These are phyloP conservation scores for Medicago truncatula DNA, from an alignment of 306 rosid species.

Conservation along the genomic window DNA sequence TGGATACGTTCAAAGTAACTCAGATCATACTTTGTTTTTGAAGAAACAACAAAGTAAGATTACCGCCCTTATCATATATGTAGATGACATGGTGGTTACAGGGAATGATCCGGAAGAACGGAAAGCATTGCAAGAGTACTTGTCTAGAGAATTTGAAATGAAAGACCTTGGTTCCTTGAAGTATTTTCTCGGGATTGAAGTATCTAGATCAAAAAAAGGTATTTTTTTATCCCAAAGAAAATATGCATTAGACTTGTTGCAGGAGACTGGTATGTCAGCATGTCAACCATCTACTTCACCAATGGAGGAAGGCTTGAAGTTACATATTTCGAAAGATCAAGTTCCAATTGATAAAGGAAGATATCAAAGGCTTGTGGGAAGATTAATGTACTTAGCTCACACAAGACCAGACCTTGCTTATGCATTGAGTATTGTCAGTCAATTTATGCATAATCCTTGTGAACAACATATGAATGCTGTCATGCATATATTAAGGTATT, in stretches of 20 bases:
- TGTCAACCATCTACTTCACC: conserved; percentile 18
- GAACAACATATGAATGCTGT: no score
- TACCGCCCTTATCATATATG: not conserved
- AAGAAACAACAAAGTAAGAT: conserved; percentile 10
- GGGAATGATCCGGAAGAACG: no score
- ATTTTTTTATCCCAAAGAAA: conserved; percentile 1
- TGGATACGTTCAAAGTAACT: not conserved
- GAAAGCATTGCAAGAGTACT: no score
- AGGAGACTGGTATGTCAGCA: conserved; percentile 11
- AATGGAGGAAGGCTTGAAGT: conserved; percentile 26
- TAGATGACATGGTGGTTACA: no score
- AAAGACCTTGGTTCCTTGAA: not conserved
- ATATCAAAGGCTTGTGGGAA: no score
- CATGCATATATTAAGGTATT: no score
- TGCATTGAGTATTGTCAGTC: no score
- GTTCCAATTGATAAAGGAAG: no score
- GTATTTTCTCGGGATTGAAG: conserved; percentile 12
- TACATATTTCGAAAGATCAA: not conserved
- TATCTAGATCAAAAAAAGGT: not conserved
- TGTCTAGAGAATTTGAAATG: no score
- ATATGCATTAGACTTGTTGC: conserved; percentile 15
- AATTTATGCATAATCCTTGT: no score
- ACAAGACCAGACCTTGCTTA: no score
- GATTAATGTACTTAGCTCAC: no score
- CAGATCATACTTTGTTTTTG: not conserved